Conservation (phyloP, 73 alveolate genomes). For the Symbiodinium pilosum region DNA sequence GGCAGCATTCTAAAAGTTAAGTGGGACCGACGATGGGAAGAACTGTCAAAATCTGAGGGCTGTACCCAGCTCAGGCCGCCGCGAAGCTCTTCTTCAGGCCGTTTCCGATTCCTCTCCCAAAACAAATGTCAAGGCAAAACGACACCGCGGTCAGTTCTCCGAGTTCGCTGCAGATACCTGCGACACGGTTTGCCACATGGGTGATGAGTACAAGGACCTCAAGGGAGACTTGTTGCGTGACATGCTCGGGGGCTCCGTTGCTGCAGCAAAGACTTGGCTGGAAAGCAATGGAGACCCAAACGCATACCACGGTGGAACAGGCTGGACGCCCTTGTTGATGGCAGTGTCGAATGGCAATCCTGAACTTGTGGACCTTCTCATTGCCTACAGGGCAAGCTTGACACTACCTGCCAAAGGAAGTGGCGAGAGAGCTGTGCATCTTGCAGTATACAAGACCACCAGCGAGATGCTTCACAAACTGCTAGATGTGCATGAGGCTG, state of each 20-base stretch:
- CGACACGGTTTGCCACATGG: slow-evolving; percentile 41
- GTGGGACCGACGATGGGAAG: too few relatives aligned
- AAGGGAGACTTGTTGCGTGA: slow-evolving; percentile 48
- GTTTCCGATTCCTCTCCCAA: not conserved
- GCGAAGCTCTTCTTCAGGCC: not conserved
- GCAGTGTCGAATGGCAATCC: slow-evolving; percentile 57
- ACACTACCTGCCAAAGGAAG: not conserved
- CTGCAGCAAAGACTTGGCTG: slow-evolving; percentile 27
- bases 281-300: slow-evolving; percentile 41
- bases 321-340: slow-evolving; percentile 79
- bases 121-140: not conserved
- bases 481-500: slow-evolving; percentile 1
- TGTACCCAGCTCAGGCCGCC: not conserved
- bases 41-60: too few relatives aligned
- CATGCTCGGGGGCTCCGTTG: slow-evolving; percentile 29
- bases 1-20: not conserved
- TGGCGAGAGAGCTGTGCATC: slow-evolving; percentile 41
- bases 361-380: slow-evolving; percentile 19
- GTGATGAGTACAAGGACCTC: slow-evolving; percentile 66
- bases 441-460: slow-evolving; percentile 64
- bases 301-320: slow-evolving; percentile 26
- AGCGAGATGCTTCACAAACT: slow-evolving; percentile 38
- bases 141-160: not conserved
- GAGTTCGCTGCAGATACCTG: slow-evolving; percentile 42
- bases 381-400: not conserved